A percentile compares a stretch with the other conserved stretches of the same genome.
Evolutionary conservation across 176 grass and related monocot species (phyloP).

Genomic region (Lolium multiflorum): DNA sequence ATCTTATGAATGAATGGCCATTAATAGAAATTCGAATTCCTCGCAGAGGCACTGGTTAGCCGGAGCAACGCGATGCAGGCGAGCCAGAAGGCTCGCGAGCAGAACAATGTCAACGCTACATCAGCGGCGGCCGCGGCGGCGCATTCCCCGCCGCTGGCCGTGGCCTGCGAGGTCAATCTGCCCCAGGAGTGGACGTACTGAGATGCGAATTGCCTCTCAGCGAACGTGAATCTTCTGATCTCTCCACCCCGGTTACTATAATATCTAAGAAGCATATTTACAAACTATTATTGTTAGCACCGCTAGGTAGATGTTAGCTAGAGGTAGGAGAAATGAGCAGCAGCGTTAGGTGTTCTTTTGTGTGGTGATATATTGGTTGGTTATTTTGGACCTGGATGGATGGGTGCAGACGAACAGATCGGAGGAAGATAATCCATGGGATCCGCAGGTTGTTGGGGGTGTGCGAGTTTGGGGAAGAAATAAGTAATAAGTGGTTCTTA

Average conservation of each 20-base stretch:
- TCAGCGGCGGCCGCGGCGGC: neutral
- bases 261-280: neutral
- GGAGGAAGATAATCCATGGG: constrained; percentile 36
- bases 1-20: neutral
- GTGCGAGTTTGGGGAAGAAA: neutral
- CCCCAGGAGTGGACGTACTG: constrained; percentile 93
- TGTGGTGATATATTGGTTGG: constrained; percentile 67
- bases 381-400: constrained; percentile 57
- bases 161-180: constrained; percentile 47
- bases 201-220: constrained; percentile 7
- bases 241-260: constrained; percentile 21
- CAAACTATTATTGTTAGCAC: constrained; percentile 29
- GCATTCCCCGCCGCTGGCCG: neutral
- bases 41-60: constrained; percentile 61
- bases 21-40: neutral
- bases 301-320: constrained; percentile 58
- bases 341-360: constrained; percentile 66
- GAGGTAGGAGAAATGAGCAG: constrained; percentile 52
- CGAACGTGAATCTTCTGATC: constrained; percentile 21
- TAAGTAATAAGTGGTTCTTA: neutral
- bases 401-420: constrained; percentile 30
- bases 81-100: constrained; percentile 34
- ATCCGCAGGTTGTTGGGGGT: constrained; percentile 12
- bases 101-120: neutral
- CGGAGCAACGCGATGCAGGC: constrained; percentile 62